Evolutionary conservation across 2,329 filamentous ascomycete species (phyloP), one percentile per base, ranked within the genome.

Genomic region (Plectosphaerella sp.): DNA sequence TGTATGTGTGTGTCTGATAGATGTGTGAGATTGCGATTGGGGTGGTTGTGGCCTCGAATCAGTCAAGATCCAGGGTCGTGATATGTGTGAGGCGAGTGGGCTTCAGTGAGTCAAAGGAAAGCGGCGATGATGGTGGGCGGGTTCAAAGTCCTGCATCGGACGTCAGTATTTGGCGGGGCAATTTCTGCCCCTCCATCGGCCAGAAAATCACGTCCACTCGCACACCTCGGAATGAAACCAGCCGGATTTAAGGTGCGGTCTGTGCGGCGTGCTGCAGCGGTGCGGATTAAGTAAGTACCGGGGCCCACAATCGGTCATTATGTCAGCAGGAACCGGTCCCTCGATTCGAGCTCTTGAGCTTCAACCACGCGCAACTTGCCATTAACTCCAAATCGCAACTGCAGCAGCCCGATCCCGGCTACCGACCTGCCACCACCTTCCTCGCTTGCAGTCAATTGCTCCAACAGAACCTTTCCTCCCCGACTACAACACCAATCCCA

Each of bases 241-340:
- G 35, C 37, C 45, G 49, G 28, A 41, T 10, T 51, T 69, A 69
- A 69, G 63, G 58, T 69, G 55, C 64, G 67, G 64, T 67, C 66
- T 57, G 65, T 69, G 67, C 67, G 20, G 4, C 0, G 0, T 3
- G 9, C 8, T 5, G 24, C 33, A 33, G 15, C 36, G 45, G 52
- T 43, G 20, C 65, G 66, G 62, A 61, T 60, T 55, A 63, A 61
- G 15, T 41, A 24, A 28, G 14, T 41, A 8, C 37, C 37, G 37
- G 16, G 28, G 8, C 2, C 28, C 11, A 2, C 8, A 5, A 9
- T 33, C 28, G 28, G 28, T 3, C 22, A 22, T 22, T 22, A 22
- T 22, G 22, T 22, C 22, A 22, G 28, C 28, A 33, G 28, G 28
- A 33, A 33, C 28, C 28, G 8, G 28, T 10, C 28, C 28, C 28